phyloP scores from a whole-genome alignment of 345 rosid species.

The Streptanthus diversifolius region DNA sequence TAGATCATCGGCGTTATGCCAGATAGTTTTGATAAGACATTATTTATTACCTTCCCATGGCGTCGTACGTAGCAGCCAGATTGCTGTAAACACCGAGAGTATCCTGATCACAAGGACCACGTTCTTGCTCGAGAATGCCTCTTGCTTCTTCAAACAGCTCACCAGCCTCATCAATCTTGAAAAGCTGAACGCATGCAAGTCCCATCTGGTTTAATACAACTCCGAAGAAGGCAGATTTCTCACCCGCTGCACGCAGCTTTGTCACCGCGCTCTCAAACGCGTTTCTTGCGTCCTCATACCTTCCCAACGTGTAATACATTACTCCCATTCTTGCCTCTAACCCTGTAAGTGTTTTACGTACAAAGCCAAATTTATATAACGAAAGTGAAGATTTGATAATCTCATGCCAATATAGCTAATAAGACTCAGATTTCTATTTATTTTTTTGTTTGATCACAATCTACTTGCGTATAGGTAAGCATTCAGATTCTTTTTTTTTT shows the following conservation, averaged over 20 bases:
- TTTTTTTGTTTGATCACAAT: neutral
- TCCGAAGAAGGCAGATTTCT: conserved; percentile 94
- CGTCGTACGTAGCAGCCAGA: conserved; percentile 98
- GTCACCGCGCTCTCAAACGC: conserved; percentile 78
- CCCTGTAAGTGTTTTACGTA: conserved; percentile 36
- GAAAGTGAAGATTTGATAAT: neutral
- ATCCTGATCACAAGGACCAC: conserved; percentile 95
- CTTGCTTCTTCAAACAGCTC: conserved; percentile 96
- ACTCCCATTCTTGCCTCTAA: conserved; percentile 98
- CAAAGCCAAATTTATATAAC: conserved; percentile 1
- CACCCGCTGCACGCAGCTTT: conserved; percentile 86
- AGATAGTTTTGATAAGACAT: neutral
- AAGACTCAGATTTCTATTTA: neutral
- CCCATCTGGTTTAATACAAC: conserved; percentile 99
- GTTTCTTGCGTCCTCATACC: conserved; percentile 85
- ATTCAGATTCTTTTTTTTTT: too few relatives aligned
- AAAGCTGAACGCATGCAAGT: conserved; percentile 92
- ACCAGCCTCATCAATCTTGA: conserved; percentile 94
- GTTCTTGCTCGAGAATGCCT: conserved; percentile 78
- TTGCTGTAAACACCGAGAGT: conserved; percentile 96
- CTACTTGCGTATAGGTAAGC: neutral
- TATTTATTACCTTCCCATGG: conserved; percentile 86
- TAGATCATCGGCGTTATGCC: neutral
- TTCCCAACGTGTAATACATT: conserved; percentile 88
- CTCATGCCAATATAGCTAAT: neutral